phyloP scores from a whole-genome alignment of 129 eudicot species.

The Dittrichia graveolens region DNA sequence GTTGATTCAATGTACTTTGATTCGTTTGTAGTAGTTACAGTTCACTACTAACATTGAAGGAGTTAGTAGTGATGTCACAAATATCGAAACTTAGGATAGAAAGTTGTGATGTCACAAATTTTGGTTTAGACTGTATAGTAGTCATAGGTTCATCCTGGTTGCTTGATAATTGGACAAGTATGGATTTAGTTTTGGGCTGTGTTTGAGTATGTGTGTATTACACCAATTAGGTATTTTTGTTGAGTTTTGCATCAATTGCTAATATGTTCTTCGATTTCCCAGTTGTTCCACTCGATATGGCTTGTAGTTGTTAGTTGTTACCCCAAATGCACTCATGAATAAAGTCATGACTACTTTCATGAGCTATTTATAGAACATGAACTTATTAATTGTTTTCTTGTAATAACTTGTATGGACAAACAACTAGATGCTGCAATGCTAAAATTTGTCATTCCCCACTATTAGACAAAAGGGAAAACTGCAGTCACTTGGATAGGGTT shows the following conservation, averaged over 20 bases:
- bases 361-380: background rate
- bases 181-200: no score
- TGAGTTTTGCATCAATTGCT: no score
- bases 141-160: constrained; percentile 17
- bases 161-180: background rate
- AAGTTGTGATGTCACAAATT: background rate
- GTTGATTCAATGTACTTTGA: constrained; percentile 14
- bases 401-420: background rate
- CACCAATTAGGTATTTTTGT: no score
- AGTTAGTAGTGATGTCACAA: no score
- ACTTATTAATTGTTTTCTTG: background rate
- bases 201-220: no score
- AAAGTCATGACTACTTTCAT: background rate
- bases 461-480: background rate
- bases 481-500: no score
- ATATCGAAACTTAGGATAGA: background rate
- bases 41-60: background rate
- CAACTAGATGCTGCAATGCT: constrained; percentile 21
- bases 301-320: no score
- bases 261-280: background rate
- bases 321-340: no score
- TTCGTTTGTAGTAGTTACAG: background rate
- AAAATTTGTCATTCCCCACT: background rate
- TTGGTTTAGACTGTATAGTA: background rate
- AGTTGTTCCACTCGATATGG: no score